phyloP scores from a whole-genome alignment of 1,284 basidiomycete species.

The Melampsora larici-populina region DNA sequence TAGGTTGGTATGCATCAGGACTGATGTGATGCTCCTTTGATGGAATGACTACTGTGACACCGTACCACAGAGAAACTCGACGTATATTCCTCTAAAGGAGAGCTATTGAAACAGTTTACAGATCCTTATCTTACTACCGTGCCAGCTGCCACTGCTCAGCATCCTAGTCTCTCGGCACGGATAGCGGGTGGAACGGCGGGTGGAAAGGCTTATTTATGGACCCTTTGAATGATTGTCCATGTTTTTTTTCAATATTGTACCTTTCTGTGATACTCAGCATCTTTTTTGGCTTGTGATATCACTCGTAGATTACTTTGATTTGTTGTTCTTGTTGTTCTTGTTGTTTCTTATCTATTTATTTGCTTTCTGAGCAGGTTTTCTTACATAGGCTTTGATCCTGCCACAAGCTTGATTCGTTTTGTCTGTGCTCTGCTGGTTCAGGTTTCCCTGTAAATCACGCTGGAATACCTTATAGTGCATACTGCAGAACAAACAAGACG shows the following conservation, averaged over 20 bases:
- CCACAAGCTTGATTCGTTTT: too few relatives aligned
- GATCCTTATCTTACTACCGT: conserved; percentile 30
- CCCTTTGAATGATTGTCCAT: background rate
- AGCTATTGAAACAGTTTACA: conserved; percentile 19
- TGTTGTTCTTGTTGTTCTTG: too few relatives aligned
- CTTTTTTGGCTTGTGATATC: too few relatives aligned
- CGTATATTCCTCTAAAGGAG: conserved; percentile 30
- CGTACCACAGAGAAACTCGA: conserved; percentile 22
- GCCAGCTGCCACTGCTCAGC: conserved; percentile 32
- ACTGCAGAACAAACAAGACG: too few relatives aligned
- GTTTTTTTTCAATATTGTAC: background rate
- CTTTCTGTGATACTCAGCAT: background rate
- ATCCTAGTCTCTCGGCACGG: conserved; percentile 12
- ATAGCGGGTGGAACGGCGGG: conserved; percentile 31
- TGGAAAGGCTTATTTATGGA: conserved; percentile 35
- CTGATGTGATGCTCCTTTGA: background rate
- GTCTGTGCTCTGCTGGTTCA: too few relatives aligned
- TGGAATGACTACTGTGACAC: background rate
- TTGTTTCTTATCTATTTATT: too few relatives aligned
- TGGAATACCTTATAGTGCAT: too few relatives aligned
- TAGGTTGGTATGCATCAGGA: background rate
- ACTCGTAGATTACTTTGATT: too few relatives aligned
- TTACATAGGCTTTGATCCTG: too few relatives aligned
- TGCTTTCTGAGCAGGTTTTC: too few relatives aligned
- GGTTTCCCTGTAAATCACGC: too few relatives aligned